A percentile compares a stretch with the other conserved stretches of the same genome.
phyloP scores from a whole-genome alignment of 768 basidiomycete genomes.

The Neoboletus magnificus region DNA sequence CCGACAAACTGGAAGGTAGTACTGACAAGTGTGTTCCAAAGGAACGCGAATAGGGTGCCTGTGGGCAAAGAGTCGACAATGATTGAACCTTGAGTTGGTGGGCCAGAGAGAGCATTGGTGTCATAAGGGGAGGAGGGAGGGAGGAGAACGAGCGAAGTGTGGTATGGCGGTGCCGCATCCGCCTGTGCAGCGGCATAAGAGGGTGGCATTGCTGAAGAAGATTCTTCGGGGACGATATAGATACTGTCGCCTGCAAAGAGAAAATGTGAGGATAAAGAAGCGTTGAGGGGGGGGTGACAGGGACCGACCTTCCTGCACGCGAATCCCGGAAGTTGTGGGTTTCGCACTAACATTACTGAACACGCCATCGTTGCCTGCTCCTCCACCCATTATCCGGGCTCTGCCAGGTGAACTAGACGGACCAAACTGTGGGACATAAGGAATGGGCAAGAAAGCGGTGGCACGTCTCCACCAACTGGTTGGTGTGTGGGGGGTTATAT shows the following conservation, averaged over 20 bases:
- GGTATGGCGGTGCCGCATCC: conserved; percentile 97
- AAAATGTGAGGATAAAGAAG: neutral
- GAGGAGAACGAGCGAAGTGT: conserved; percentile 95
- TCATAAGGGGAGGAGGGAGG: conserved; percentile 40
- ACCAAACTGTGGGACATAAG: conserved; percentile 46
- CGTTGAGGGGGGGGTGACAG: neutral
- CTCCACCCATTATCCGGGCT: conserved; percentile 50
- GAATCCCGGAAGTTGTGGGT: conserved; percentile 51
- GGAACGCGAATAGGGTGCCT: conserved; percentile 78
- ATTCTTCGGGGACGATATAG: conserved; percentile 79
- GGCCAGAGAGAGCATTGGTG: conserved; percentile 44
- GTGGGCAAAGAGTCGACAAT: conserved; percentile 87
- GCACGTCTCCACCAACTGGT: conserved; percentile 56
- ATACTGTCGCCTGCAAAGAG: conserved; percentile 58
- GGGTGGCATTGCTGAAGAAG: conserved; percentile 81
- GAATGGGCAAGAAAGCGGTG: conserved; percentile 52
- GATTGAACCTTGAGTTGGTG: conserved; percentile 58
- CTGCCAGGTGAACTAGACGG: conserved; percentile 35
- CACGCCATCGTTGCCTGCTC: conserved; percentile 81
- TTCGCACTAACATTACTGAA: conserved; percentile 96
- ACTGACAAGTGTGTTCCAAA: conserved; percentile 91
- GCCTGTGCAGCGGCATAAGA: conserved; percentile 90
- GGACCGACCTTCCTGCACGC: conserved; percentile 51
- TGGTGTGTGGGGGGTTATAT: conserved; percentile 20
- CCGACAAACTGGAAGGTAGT: conserved; percentile 97